These are phyloP conservation scores for Mycosphaerella sp. DNA, from an alignment of 2,329 filamentous ascomycete species.

Conservation along the genomic window DNA sequence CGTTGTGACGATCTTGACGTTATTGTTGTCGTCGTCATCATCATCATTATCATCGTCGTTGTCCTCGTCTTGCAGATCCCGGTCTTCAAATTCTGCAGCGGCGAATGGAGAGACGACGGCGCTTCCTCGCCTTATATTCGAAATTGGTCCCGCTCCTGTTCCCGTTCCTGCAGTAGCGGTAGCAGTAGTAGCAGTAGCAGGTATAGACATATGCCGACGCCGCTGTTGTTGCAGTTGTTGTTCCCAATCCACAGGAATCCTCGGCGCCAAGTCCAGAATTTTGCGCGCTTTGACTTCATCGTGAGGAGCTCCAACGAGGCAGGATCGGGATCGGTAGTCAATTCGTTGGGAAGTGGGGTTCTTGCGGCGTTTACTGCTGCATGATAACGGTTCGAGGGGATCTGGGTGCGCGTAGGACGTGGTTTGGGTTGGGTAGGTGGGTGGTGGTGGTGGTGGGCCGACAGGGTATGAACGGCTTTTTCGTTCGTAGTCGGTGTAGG, in stretches of 20 bases:
- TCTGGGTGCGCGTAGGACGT: conserved; percentile 2
- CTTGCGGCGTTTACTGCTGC: neutral
- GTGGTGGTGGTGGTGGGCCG: neutral
- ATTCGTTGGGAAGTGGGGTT: neutral
- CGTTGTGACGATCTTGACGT: conserved; percentile 1
- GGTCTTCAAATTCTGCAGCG: neutral
- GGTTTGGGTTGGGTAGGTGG: neutral
- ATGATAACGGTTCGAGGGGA: neutral
- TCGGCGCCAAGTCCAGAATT: neutral
- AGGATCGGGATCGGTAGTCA: neutral
- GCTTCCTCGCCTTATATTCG: neutral
- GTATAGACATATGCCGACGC: neutral
- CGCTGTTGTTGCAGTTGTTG: neutral
- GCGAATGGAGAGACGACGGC: neutral
- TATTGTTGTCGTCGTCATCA: neutral
- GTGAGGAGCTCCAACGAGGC: neutral
- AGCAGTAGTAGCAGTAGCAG: too few relatives aligned
- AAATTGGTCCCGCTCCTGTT: too few relatives aligned
- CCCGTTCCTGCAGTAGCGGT: too few relatives aligned
- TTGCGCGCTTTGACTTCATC: neutral
- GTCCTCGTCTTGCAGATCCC: neutral
- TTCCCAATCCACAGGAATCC: too few relatives aligned
- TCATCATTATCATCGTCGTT: too few relatives aligned
- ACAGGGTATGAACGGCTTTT: conserved; percentile 1
- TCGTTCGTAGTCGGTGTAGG: neutral